Base-by-base conservation (phyloP, 495 filamentous ascomycete species). In the Hapsidospora chrysogenum region DNA sequence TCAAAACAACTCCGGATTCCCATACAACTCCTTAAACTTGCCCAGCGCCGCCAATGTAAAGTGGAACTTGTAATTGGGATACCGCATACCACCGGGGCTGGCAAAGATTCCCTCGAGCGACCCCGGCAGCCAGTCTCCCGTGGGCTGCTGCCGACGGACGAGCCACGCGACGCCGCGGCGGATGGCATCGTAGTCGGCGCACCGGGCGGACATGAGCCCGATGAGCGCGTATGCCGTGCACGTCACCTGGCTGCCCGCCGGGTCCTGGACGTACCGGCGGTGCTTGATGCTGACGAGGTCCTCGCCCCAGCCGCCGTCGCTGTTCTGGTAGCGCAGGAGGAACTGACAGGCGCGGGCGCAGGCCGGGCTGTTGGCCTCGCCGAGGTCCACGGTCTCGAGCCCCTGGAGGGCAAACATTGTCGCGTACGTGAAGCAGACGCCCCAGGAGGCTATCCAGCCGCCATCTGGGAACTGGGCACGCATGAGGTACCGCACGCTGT, bases 21-120 rank as follows among this genome's bases (percentile, higher is more conserved):
- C 76, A 43, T 68, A 81, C 33, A 56, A 60, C 46, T 56, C 68
- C 14, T 72, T 70, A 52, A 68, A 87, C 60, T 81, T 65, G 2
- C 81, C 81, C 19, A 87, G 50, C 10, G 80, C 81, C 37, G 77
- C 80, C 35, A 86, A 77, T 2, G 82, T 72, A 54, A 85, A 89
- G 36, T 76, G 77, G 56, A 85, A 79, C 57, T 89, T 89, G 56
- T 89, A 89, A 49, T 87, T 86, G 35, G 83, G 82, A 47, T 89
- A 89, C 0, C 80, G 80, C 37, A 87, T 87, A 78, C 85, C 85
- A 46, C 82, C 85, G 42, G 68, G 81, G 52, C 85, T 84, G 43
- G 87, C 85, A 52, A 86, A 89, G 7, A 89, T 83, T 1, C 83
- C 82, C 46, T 89, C 82, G 42, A 87, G 85, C 0, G 68, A 67